Conservation (phyloP, 2,329 filamentous ascomycete genomes). For the Exophiala lecanii-corni region DNA sequence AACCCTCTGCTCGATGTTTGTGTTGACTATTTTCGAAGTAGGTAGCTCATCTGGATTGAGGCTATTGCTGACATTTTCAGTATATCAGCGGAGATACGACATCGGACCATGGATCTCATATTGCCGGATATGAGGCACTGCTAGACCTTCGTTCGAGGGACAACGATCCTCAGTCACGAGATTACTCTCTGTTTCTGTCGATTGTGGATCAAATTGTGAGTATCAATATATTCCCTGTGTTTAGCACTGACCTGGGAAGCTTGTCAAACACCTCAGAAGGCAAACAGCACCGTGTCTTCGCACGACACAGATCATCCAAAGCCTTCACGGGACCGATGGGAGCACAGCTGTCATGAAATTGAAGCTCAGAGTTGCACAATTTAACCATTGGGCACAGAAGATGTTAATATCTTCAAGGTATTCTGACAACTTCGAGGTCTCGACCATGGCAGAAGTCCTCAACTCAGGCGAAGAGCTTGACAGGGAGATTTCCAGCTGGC, state of each 20-base stretch:
- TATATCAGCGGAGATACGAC: slow-evolving; percentile 5
- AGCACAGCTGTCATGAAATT: background rate
- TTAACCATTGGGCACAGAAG: background rate
- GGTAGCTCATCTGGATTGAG: background rate
- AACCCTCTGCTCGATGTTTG: slow-evolving; percentile 4
- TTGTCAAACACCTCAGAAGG: slow-evolving; percentile 2
- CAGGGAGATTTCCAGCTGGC: background rate
- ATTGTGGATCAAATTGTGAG: slow-evolving; percentile 3
- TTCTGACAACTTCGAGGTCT: background rate
- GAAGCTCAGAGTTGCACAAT: slow-evolving; percentile 1
- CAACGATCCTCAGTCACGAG: background rate
- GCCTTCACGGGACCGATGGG: background rate
- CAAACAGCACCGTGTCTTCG: background rate
- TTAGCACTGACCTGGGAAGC: background rate
- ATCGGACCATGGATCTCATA: slow-evolving; percentile 2
- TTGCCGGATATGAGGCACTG: slow-evolving; percentile 5
- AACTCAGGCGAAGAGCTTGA: background rate
- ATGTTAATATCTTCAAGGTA: too few species aligned
- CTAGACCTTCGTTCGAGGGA: background rate
- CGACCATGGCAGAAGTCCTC: background rate
- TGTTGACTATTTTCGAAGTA: slow-evolving; percentile 5
- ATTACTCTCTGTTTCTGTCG: slow-evolving; percentile 1
- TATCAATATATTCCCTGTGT: background rate
- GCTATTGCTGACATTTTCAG: background rate
- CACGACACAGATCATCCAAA: slow-evolving; percentile 2